Conservation (phyloP, 2,329 filamentous ascomycete genomes). For the Stemphylium vesicarium region DNA sequence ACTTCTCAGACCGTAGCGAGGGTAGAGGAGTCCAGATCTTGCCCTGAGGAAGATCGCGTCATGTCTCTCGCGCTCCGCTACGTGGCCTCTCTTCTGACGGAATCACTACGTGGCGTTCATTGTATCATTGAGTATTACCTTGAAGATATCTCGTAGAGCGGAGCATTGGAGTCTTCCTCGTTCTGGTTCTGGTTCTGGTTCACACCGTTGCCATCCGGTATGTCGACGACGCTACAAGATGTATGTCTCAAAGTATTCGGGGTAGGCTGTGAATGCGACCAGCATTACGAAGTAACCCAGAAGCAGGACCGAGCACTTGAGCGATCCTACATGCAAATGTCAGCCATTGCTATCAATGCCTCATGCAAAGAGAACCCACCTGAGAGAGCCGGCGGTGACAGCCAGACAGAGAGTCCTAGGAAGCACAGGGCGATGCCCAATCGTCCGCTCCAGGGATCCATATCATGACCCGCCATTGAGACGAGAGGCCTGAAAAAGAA, state of each 20-base stretch:
- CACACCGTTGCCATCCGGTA: too few species aligned
- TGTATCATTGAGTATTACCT: too few species aligned
- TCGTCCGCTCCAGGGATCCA: neutral
- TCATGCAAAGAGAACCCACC: neutral
- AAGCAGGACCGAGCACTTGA: neutral
- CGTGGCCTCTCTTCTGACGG: too few species aligned
- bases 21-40: too few species aligned
- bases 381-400: neutral
- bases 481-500: neutral
- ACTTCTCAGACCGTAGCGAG: too few species aligned
- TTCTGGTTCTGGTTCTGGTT: too few species aligned
- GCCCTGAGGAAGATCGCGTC: too few species aligned
- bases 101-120: too few species aligned
- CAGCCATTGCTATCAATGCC: neutral
- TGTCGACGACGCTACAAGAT: neutral
- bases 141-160: too few species aligned
- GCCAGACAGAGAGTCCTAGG: neutral
- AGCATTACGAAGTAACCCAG: neutral
- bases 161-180: too few species aligned
- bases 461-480: neutral
- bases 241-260: neutral
- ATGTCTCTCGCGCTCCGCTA: too few species aligned
- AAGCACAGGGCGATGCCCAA: neutral
- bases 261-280: neutral
- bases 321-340: neutral